These are phyloP conservation scores for Cunninghamia lanceolata DNA, from an alignment of 75 land plant species.

Conservation along the genomic window DNA sequence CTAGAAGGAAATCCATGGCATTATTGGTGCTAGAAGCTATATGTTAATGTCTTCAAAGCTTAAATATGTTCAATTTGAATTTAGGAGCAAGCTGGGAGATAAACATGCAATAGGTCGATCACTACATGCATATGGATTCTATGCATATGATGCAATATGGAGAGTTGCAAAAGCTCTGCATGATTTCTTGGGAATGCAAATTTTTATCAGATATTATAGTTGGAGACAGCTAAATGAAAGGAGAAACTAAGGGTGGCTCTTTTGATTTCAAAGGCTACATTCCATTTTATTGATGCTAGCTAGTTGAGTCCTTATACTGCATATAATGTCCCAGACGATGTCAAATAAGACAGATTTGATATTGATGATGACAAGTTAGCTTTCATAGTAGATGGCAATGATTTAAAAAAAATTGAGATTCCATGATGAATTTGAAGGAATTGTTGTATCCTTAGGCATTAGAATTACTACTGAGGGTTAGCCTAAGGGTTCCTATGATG, in stretches of 20 bases:
- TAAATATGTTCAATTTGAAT: too few species aligned
- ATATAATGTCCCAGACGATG: constrained; percentile 23
- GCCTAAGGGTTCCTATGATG: constrained; percentile 76
- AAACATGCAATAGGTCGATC: too few species aligned
- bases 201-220: too few species aligned
- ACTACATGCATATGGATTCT: too few species aligned
- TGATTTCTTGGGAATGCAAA: too few species aligned
- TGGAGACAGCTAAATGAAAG: too few species aligned
- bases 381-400: constrained; percentile 26
- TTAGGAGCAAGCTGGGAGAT: too few species aligned
- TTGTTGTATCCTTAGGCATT: constrained; percentile 56
- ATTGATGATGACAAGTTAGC: constrained; percentile 30
- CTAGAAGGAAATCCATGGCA: too few species aligned
- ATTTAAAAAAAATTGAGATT: constrained; percentile 12
- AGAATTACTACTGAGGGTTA: constrained; percentile 79
- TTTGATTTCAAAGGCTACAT: constrained; percentile 49
- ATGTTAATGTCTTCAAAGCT: too few species aligned
- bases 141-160: too few species aligned
- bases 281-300: constrained; percentile 46
- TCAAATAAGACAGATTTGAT: constrained; percentile 24
- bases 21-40: too few species aligned
- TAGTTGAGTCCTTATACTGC: background rate
- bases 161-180: too few species aligned
- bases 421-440: constrained; percentile 35
- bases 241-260: constrained; percentile 46